phyloP scores from a whole-genome alignment of 768 basidiomycete genomes.

The Hygrophoropsis aurantiaca region DNA sequence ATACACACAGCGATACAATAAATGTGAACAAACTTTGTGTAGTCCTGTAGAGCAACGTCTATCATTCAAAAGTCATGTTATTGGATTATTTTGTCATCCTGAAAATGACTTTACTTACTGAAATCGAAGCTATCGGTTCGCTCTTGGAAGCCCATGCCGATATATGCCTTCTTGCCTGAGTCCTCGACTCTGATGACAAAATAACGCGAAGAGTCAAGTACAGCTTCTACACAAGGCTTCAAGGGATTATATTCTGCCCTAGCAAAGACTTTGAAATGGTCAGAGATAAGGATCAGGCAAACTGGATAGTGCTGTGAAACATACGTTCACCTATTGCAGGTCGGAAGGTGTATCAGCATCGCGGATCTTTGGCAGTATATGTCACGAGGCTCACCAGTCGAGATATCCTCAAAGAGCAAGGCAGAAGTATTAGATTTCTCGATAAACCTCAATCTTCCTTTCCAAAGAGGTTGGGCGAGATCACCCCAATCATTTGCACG shows the following conservation, averaged over 20 bases:
- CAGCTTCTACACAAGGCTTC: constrained; percentile 89
- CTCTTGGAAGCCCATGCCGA: constrained; percentile 91
- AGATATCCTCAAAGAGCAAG: constrained; percentile 77
- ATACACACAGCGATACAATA: too few relatives aligned
- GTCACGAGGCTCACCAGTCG: constrained; percentile 63
- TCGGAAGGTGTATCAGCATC: background rate
- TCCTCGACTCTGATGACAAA: constrained; percentile 94
- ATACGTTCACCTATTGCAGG: constrained; percentile 61
- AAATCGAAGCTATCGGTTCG: constrained; percentile 90
- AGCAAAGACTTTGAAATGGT: constrained; percentile 75
- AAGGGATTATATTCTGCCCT: constrained; percentile 77
- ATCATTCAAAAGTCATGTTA: constrained; percentile 1
- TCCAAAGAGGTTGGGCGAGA: constrained; percentile 82
- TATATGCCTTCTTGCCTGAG: constrained; percentile 82
- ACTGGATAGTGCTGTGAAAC: constrained; percentile 22
- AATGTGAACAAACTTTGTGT: constrained; percentile 80
- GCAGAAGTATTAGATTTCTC: constrained; percentile 70
- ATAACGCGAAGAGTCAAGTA: constrained; percentile 92
- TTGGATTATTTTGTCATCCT: too few relatives aligned
- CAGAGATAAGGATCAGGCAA: constrained; percentile 15
- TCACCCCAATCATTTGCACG: constrained; percentile 94
- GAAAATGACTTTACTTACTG: constrained; percentile 50
- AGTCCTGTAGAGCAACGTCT: constrained; percentile 88
- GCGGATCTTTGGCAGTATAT: background rate
- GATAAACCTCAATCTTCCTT: constrained; percentile 83